Conservation (phyloP, 495 filamentous ascomycete species). For the Penicillium psychrofluorescens region DNA sequence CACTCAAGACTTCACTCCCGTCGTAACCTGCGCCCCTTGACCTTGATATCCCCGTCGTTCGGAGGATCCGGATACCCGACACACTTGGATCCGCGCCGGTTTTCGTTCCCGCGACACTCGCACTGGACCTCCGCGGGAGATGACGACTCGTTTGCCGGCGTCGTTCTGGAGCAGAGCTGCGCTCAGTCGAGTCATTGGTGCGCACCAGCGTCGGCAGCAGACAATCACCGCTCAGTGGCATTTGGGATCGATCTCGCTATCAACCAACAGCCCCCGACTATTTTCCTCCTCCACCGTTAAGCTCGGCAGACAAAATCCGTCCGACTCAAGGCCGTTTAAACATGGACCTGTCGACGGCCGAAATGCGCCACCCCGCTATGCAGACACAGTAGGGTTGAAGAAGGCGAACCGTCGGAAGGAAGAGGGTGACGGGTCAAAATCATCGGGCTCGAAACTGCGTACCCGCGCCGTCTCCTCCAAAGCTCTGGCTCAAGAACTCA, state of each 20-base stretch:
- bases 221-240: not conserved
- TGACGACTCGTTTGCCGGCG: slow-evolving; percentile 10
- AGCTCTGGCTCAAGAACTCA: slow-evolving; percentile 30
- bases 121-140: slow-evolving; percentile 1
- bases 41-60: not conserved
- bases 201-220: slow-evolving; percentile 5
- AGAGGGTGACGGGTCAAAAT: not conserved
- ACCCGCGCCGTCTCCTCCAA: too few relatives aligned
- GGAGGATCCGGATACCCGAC: not conserved
- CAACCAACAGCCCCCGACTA: too few relatives aligned
- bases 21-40: not conserved
- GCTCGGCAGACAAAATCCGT: too few relatives aligned
- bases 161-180: slow-evolving; percentile 17
- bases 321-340: too few relatives aligned
- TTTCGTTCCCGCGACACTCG: not conserved
- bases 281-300: too few relatives aligned
- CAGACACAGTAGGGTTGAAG: not conserved
- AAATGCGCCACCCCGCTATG: too few relatives aligned
- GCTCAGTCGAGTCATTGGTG: slow-evolving; percentile 12
- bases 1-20: too few relatives aligned
- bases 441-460: not conserved
- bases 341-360: not conserved
- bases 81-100: not conserved
- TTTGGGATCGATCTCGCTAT: not conserved
- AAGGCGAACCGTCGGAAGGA: not conserved